Evolutionary conservation across 352 stramenopile genomes (phyloP).

Genomic region (Phytophthora fragariaefolia): DNA sequence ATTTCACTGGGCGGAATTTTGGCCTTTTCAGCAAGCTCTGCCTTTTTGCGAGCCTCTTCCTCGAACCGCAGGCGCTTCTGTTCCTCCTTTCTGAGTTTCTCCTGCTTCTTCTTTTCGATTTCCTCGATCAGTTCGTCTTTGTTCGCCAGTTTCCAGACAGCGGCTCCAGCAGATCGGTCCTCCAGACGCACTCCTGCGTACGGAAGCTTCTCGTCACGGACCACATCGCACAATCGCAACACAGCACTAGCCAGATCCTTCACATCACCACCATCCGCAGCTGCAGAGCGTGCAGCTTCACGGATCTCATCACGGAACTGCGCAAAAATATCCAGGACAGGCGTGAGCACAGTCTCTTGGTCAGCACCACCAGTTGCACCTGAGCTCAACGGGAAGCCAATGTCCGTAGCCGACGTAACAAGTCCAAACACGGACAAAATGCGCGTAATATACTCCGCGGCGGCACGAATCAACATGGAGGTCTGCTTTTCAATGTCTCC

Average conservation of each 20-base stretch:
- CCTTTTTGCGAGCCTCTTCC: conserved; percentile 79
- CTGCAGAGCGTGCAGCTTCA: conserved; percentile 65
- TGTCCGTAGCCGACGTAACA: conserved; percentile 71
- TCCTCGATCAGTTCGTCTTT: conserved; percentile 87
- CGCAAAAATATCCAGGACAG: conserved; percentile 91
- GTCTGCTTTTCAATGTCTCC: conserved; percentile 57
- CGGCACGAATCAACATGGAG: conserved; percentile 83
- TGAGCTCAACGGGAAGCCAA: conserved; percentile 79
- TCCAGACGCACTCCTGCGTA: conserved; percentile 90
- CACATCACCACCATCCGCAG: conserved; percentile 41
- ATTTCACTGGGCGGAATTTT: conserved; percentile 94
- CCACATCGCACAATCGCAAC: conserved; percentile 84
- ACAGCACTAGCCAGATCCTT: conserved; percentile 75
- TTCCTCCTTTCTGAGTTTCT: conserved; percentile 85
- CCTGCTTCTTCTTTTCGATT: conserved; percentile 74
- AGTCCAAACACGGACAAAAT: conserved; percentile 90
- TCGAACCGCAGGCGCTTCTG: conserved; percentile 75
- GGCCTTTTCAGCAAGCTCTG: conserved; percentile 84
- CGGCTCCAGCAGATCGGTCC: conserved; percentile 65
- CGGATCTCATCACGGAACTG: conserved; percentile 89
- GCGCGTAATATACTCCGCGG: conserved; percentile 89
- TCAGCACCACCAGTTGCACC: conserved; percentile 49
- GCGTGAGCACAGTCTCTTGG: conserved; percentile 84
- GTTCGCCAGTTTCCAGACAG: conserved; percentile 93
- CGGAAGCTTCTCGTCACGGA: conserved; percentile 91